Base-by-base conservation (phyloP, 768 basidiomycete genomes). In the Austroboletus eburneus region DNA sequence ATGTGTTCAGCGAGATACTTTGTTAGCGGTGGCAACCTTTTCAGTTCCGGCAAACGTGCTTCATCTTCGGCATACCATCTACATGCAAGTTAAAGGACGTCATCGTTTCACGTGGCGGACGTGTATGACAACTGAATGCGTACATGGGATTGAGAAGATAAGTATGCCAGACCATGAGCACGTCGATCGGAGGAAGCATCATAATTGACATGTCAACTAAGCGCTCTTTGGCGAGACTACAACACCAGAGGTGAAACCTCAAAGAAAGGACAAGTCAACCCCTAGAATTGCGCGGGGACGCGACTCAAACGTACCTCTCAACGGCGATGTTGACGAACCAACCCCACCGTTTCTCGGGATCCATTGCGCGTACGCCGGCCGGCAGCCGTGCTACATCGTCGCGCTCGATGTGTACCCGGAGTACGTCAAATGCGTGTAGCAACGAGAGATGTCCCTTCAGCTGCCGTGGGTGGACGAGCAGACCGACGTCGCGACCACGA, bases 81-180 rank as follows among this genome's bases (percentile, higher is more conserved):
- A 39, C 58, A 39, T 25, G 4, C 35, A 24, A 30, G 20, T n/a
- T n/a, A n/a, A n/a, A n/a, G n/a, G n/a, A 25, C 4, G 21, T 44
- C 5, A 46, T 18, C 32, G 5, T 16, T 13, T 13, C 32, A 14
- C 16, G 13, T 3, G 2, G 13, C 5, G 7, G 12, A 17, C 4
- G 23, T 16, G 10, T 16, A 23, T 3, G 17, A 20, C 24, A 38
- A 33, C 9, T 12, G n/a, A n/a, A 18, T 27, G 5, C 41, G 2
- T 50, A 68, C 70, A 60, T 54, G 9, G 71, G 71, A 44, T 70
- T 71, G 27, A 71, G 64, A 23, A 67, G 53, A 52, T 72, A 70
- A 6, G 70, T 54, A 29, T 71, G 71, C 65, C 70, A 70, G 4
- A 71, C 70, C 69, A 71, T 69, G 32, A 66, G 51, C 2, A 72